Evolutionary conservation across 805 yeast species (phyloP).

Genomic region (Saccharomycopsis oosterbeekiorum): DNA sequence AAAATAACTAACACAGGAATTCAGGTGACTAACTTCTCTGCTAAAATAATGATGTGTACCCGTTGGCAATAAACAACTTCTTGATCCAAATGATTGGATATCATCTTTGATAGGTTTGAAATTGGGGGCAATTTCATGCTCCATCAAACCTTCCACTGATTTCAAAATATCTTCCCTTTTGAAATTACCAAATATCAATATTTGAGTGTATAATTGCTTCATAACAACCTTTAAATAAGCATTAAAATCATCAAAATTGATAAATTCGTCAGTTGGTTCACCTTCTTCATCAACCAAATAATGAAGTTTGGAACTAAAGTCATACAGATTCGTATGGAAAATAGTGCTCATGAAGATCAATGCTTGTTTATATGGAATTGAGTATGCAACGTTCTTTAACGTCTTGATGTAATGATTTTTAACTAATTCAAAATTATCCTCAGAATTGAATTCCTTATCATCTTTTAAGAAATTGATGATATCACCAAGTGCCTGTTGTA

Average conservation of each 20-base stretch:
- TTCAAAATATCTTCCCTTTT: constrained; percentile 22
- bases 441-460: constrained; percentile 13
- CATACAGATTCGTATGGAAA: constrained; percentile 65
- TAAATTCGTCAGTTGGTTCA: constrained; percentile 36
- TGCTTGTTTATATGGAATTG: constrained; percentile 72
- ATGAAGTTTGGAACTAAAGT: constrained; percentile 48
- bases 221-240: constrained; percentile 29
- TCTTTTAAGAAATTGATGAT: constrained; percentile 26
- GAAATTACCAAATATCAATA: constrained; percentile 71
- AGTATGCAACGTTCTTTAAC: constrained; percentile 57
- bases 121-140: not conserved
- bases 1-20: constrained; percentile 75
- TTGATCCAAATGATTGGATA: constrained; percentile 19
- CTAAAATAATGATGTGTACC: constrained; percentile 38
- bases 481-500: constrained; percentile 49
- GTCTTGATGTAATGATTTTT: constrained; percentile 56
- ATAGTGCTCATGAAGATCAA: constrained; percentile 52
- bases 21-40: constrained; percentile 49
- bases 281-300: constrained; percentile 30
- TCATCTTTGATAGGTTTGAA: not conserved
- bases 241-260: constrained; percentile 34
- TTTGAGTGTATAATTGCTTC: constrained; percentile 55
- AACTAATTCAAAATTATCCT: constrained; percentile 53
- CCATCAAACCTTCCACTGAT: not conserved
- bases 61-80: constrained; percentile 34